Base-by-base conservation (phyloP, 768 basidiomycete genomes). In the Clathrus columnatus region DNA sequence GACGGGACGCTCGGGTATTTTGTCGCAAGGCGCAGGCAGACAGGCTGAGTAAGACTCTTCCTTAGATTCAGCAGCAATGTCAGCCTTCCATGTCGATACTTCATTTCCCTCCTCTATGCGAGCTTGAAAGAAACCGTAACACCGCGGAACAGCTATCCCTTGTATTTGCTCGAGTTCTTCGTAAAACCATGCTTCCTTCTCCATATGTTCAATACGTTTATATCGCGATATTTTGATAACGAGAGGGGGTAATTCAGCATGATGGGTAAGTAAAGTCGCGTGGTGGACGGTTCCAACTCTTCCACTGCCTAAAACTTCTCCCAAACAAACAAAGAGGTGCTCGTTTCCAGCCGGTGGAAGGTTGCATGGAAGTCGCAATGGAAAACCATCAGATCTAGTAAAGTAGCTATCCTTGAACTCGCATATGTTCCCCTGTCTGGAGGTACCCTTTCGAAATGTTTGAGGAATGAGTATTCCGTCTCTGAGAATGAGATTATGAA, bases 101-200 rank as follows among this genome's bases (percentile, higher is more conserved):
- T 7, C 20, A 20, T n/a, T 4, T 36, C n/a, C n/a, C n/a, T n/a
- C 36, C n/a, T 23, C 23, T 8, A 57, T 32, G 7, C 27, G 29
- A 8, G 56, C 24, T 16, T 20, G 26, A 26, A 42, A 57, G 14
- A 53, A 42, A 4, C 56, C 56, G 45, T 41, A 57, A n/a, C 41
- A 57, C 7, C 52, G 50, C 5, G 56, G 50, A n/a, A 52, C 51
- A 5, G 44, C 52, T 7, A n/a, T 20, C n/a, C 56, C 56, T 30
- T 57, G 56, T 17, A 57, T 8, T 6, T 23, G 30, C 28, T 57
- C 51, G 32, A 57, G 41, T 21, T 57, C 56, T 27, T 57, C 56
- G 23, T 57, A 57, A 23, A 57, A 57, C 56, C 56, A 57, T 16
- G 56, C 50, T 30, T 57, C 56, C 16, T 32, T 20, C 18, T 20